Evolutionary conservation across 768 basidiomycete genomes (phyloP).

Genomic region (Termitomyces sp.): DNA sequence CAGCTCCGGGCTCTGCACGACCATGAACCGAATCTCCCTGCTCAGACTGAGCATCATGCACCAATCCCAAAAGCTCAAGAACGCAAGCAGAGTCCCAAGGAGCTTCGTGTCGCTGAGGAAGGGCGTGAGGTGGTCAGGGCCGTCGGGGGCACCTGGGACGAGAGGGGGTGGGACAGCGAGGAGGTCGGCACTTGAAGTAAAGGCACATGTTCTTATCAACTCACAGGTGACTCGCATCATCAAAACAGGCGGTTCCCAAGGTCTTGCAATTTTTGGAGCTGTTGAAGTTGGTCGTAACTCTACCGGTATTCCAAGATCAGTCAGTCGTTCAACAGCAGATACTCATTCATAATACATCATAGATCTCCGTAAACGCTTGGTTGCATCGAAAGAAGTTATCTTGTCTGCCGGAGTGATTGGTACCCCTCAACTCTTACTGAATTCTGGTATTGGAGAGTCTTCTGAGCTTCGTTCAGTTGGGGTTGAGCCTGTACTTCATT

Average conservation of each 20-base stretch:
- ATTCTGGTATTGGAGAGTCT: constrained; percentile 20
- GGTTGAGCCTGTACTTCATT: constrained; percentile 21
- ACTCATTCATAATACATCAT: not conserved
- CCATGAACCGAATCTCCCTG: no score
- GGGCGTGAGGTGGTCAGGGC: no score
- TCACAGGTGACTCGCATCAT: not conserved
- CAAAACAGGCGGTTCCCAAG: not conserved
- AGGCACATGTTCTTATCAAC: not conserved
- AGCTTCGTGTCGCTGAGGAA: no score
- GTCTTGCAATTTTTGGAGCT: not conserved
- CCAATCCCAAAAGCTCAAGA: no score
- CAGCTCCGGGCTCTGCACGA: no score
- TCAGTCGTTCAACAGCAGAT: not conserved
- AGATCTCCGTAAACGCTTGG: not conserved
- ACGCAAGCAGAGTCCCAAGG: no score
- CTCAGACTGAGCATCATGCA: no score
- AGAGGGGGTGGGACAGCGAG: constrained; percentile 22
- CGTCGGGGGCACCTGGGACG: constrained; percentile 25
- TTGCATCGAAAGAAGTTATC: not conserved
- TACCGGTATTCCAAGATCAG: not conserved
- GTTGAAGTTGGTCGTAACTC: not conserved
- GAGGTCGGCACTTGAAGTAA: not conserved
- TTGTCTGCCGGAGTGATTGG: constrained; percentile 27
- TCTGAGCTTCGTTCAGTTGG: constrained; percentile 15
- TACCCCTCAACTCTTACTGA: constrained; percentile 25